Evolutionary conservation across 2,329 filamentous ascomycete species (phyloP), one percentile per base, ranked within the genome.

Genomic region (Fusarium coffeatum): DNA sequence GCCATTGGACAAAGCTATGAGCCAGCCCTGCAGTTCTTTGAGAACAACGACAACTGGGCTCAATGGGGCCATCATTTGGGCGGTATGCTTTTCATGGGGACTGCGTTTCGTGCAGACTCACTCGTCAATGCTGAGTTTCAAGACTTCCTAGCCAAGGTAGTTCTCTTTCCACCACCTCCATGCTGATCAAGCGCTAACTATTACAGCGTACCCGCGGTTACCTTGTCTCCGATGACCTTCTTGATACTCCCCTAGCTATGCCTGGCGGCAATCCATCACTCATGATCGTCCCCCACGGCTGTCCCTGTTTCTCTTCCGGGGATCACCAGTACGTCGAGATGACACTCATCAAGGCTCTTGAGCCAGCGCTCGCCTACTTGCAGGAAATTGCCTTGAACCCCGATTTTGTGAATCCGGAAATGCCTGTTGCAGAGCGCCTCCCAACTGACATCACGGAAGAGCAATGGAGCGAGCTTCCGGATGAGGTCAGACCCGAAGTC

Each of bases 261-360:
- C 81, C 86, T 2, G 75, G 82, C 3, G 85, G 86, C 12, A 87
- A 87, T 70, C 76, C 79, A 0, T 70, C 77, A 16, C 79, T 80
- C 5, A 71, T 76, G 40, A 81, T 84, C 74, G 82, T 82, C 0
- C 70, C 78, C 13, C 82, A 86, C 45, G 90, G 91, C 8, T 91
- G 88, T 68, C 91, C 91, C 7, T 86, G 89, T 66, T 91, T 91
- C 78, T 90, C 90, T n/a, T 87, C 90, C 3, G 90, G 90, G 6
- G 88, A 92, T 66, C 72, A 79, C 2, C 76, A 83, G 34, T 83
- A 88, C 73, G 81, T 81, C 10, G 92, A 97, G 77, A 82, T 83
- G 40, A 85, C 93, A 65, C 84, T 94, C 55, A 82, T 90, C 15
- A 77, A 76, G 13, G 85, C 87, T 1, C 85, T 88, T 67, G 72